Evolutionary conservation across 1,139 yeast genomes (phyloP).

Genomic region (Geotrichum bryndzae): DNA sequence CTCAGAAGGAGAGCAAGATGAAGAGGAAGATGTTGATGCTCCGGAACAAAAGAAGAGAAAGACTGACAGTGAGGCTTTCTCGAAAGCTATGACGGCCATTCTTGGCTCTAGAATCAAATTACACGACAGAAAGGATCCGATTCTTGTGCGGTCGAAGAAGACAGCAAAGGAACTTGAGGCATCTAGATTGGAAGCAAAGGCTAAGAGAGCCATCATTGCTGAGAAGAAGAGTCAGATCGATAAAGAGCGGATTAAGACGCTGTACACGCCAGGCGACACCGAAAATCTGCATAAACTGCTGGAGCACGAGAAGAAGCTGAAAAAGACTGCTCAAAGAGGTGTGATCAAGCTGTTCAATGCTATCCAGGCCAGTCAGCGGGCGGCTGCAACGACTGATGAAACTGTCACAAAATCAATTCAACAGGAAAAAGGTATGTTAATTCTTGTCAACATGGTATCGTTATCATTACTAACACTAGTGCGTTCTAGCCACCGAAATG

Average conservation of each 20-base stretch:
- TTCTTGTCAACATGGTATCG: neutral
- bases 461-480: conserved; percentile 1
- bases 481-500: conserved; percentile 57
- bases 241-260: conserved; percentile 48
- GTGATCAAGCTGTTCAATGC: conserved; percentile 91
- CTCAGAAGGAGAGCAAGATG: conserved; percentile 23
- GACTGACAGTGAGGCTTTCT: conserved; percentile 66
- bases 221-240: conserved; percentile 70
- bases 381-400: conserved; percentile 36
- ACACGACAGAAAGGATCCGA: conserved; percentile 82
- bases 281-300: conserved; percentile 50
- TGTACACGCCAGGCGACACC: conserved; percentile 48
- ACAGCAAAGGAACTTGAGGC: conserved; percentile 68
- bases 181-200: conserved; percentile 78
- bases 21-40: conserved; percentile 26
- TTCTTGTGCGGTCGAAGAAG: conserved; percentile 64
- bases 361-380: conserved; percentile 68
- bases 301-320: conserved; percentile 65
- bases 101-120: conserved; percentile 82
- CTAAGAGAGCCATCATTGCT: conserved; percentile 58
- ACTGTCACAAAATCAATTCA: conserved; percentile 35
- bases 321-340: conserved; percentile 88
- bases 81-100: conserved; percentile 78
- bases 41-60: conserved; percentile 33
- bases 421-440: conserved; percentile 42